These are phyloP conservation scores for Ascochyta fabae DNA, from an alignment of 2,329 filamentous ascomycete species.

Conservation along the genomic window DNA sequence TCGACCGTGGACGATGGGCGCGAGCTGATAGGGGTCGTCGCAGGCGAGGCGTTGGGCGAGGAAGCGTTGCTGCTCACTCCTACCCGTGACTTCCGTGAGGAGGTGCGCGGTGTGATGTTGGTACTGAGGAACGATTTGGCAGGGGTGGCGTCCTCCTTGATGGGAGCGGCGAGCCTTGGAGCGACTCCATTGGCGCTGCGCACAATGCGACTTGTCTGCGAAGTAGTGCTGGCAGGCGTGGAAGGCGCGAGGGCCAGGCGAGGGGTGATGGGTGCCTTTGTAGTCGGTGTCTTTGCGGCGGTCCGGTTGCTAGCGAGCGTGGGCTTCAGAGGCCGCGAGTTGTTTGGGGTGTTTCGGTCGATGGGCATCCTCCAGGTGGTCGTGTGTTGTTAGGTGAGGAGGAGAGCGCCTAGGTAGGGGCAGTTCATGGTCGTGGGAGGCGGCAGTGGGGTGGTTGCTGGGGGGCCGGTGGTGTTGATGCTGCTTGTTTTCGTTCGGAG, in stretches of 20 bases:
- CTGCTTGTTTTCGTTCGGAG: slow-evolving; percentile 10
- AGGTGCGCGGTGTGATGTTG: slow-evolving; percentile 81
- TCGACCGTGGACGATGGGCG: slow-evolving; percentile 45
- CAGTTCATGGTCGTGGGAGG: slow-evolving; percentile 39
- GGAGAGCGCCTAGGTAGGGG: slow-evolving; percentile 24
- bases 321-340: slow-evolving; percentile 70
- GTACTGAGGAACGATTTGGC: slow-evolving; percentile 64
- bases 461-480: slow-evolving; percentile 26
- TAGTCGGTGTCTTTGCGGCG: slow-evolving; percentile 18
- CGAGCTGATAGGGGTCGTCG: slow-evolving; percentile 44
- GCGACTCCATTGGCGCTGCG: slow-evolving; percentile 37
- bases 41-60: slow-evolving; percentile 70
- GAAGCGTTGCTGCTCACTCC: slow-evolving; percentile 68
- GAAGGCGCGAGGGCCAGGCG: slow-evolving; percentile 58
- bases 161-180: slow-evolving; percentile 43
- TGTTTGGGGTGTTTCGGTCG: slow-evolving; percentile 54
- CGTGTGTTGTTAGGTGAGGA: slow-evolving; percentile 20
- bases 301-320: slow-evolving; percentile 68
- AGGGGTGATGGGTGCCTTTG: slow-evolving; percentile 64
- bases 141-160: slow-evolving; percentile 61
- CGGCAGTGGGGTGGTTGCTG: slow-evolving; percentile 36
- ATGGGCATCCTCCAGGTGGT: slow-evolving; percentile 45
- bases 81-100: slow-evolving; percentile 70
- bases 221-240: slow-evolving; percentile 26
- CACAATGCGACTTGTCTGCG: slow-evolving; percentile 35